Evolutionary conservation across 2,329 filamentous ascomycete species (phyloP).

Genomic region (Pestalotiopsis sp.): DNA sequence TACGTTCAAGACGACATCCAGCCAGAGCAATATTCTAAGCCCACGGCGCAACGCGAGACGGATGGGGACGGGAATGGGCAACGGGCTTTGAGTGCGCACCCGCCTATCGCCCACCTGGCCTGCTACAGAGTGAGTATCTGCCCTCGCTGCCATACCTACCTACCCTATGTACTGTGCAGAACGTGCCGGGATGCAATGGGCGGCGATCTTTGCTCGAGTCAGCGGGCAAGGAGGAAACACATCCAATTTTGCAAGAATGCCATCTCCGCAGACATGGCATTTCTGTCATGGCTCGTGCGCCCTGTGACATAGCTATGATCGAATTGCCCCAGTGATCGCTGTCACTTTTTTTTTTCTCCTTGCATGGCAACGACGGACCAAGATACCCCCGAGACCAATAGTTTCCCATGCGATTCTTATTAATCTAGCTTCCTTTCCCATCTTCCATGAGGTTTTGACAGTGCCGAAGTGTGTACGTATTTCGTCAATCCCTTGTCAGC

Average conservation of each 20-base stretch:
- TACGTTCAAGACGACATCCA: too few species aligned
- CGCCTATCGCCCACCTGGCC: too few species aligned
- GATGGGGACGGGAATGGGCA: too few species aligned
- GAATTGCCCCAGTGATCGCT: constrained; percentile 14
- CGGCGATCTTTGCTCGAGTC: constrained; percentile 4
- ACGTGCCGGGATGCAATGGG: not conserved
- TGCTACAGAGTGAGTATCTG: too few species aligned
- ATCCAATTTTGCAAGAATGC: constrained; percentile 17
- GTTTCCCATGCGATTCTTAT: not conserved
- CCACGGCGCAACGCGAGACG: too few species aligned
- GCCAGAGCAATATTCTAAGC: too few species aligned
- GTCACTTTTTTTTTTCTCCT: not conserved
- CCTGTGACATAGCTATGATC: constrained; percentile 7
- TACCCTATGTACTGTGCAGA: not conserved
- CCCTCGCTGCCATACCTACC: too few species aligned
- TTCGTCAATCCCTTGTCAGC: not conserved
- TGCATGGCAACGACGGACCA: not conserved
- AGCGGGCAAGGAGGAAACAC: not conserved
- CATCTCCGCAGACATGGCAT: constrained; percentile 21
- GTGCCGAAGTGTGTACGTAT: not conserved
- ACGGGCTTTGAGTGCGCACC: too few species aligned
- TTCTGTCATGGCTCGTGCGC: not conserved
- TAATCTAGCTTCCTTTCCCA: not conserved
- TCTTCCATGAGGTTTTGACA: not conserved
- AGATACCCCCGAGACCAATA: not conserved